phyloP scores from a whole-genome alignment of 805 yeast species.

The Grigorovia transvaalensis region DNA sequence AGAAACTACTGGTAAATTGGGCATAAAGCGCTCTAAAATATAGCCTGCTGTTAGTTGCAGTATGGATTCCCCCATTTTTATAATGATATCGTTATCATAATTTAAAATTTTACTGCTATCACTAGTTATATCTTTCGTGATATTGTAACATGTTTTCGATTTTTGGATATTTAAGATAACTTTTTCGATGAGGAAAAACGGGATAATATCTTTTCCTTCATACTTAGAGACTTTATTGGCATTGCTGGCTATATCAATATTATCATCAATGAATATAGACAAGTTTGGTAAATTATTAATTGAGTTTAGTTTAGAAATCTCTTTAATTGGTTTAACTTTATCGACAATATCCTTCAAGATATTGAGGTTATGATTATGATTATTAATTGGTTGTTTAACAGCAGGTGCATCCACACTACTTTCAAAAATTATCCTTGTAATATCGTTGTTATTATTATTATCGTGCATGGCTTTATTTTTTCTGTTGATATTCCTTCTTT shows the following conservation, averaged over 20 bases:
- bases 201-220: constrained; percentile 4
- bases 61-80: constrained; percentile 47
- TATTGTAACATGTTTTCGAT: constrained; percentile 46
- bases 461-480: not conserved
- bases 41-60: constrained; percentile 46
- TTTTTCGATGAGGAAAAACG: constrained; percentile 27
- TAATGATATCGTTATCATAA: constrained; percentile 38
- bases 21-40: constrained; percentile 47
- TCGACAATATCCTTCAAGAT: constrained; percentile 14
- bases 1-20: constrained; percentile 32
- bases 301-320: constrained; percentile 10
- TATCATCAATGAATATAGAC: not conserved
- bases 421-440: too few species aligned
- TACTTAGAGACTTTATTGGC: not conserved
- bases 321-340: constrained; percentile 15
- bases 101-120: constrained; percentile 18
- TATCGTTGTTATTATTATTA: constrained; percentile 1
- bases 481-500: constrained; percentile 51
- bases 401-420: constrained; percentile 43
- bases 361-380: not conserved
- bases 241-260: not conserved
- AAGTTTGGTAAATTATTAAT: constrained; percentile 1
- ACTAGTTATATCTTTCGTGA: not conserved
- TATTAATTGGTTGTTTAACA: constrained; percentile 44
- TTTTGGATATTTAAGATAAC: constrained; percentile 43